These are phyloP conservation scores for Daldinia concentrica DNA, from an alignment of 495 filamentous ascomycete genomes.

Conservation along the genomic window DNA sequence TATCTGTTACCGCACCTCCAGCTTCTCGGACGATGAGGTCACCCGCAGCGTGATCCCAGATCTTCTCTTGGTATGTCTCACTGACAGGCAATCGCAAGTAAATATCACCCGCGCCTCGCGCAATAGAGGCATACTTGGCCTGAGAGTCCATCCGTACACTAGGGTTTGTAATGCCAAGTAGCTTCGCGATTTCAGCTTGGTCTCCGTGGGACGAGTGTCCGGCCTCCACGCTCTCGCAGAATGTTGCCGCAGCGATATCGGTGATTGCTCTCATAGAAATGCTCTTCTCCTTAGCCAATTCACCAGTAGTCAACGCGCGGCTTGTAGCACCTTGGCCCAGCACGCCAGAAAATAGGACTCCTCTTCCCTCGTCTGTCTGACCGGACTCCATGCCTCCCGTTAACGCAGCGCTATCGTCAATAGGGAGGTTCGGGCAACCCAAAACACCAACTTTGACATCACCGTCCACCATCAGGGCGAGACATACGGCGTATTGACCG, in stretches of 20 bases:
- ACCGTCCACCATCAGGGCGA: constrained; percentile 92
- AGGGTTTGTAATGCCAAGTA: constrained; percentile 82
- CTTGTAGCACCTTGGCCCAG: constrained; percentile 78
- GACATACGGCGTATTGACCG: constrained; percentile 96
- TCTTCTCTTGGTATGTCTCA: constrained; percentile 95
- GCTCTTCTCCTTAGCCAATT: constrained; percentile 64
- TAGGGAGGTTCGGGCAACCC: constrained; percentile 91
- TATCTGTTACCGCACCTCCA: constrained; percentile 90
- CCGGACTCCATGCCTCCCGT: constrained; percentile 72
- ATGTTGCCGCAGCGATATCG: constrained; percentile 81
- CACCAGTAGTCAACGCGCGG: constrained; percentile 70
- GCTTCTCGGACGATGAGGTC: constrained; percentile 94
- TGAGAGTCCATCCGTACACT: constrained; percentile 96
- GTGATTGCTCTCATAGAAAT: constrained; percentile 81
- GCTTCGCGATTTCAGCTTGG: constrained; percentile 82
- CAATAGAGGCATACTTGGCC: constrained; percentile 96
- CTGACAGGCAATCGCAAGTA: constrained; percentile 87
- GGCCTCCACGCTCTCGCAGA: constrained; percentile 95
- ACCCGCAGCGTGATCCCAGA: constrained; percentile 99
- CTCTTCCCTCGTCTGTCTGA: constrained; percentile 73
- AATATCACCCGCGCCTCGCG: constrained; percentile 93
- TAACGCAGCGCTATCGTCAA: constrained; percentile 76
- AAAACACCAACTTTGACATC: constrained; percentile 93
- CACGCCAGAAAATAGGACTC: constrained; percentile 86
- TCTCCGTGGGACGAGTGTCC: constrained; percentile 89